Evolutionary conservation across 495 filamentous ascomycete species (phyloP).

Genomic region (Talaromyces borbonicus): DNA sequence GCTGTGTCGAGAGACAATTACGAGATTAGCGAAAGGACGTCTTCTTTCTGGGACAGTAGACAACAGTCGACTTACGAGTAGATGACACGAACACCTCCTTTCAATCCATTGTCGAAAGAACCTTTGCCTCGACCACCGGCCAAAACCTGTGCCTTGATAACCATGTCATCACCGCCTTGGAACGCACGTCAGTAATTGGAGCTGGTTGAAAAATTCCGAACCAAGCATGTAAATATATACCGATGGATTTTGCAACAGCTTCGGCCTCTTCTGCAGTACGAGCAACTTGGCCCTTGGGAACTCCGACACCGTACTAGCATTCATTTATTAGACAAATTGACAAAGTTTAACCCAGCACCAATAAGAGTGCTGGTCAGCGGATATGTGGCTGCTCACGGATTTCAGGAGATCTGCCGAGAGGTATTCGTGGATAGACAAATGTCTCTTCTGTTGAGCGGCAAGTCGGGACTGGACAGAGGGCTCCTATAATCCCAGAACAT

Average conservation of each 20-base stretch:
- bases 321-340: slow-evolving; percentile 5
- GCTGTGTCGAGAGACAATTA: slow-evolving; percentile 27
- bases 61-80: slow-evolving; percentile 80
- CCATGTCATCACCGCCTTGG: slow-evolving; percentile 82
- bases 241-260: slow-evolving; percentile 78
- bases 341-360: slow-evolving; percentile 6
- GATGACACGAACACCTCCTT: slow-evolving; percentile 96
- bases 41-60: too few species aligned
- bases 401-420: slow-evolving; percentile 82
- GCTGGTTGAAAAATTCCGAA: slow-evolving; percentile 8
- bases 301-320: slow-evolving; percentile 80
- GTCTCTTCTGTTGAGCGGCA: slow-evolving; percentile 64
- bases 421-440: slow-evolving; percentile 95
- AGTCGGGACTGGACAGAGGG: slow-evolving; percentile 38
- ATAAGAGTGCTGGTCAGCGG: not conserved
- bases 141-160: slow-evolving; percentile 98
- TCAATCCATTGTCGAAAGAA: slow-evolving; percentile 93
- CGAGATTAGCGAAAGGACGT: too few species aligned
- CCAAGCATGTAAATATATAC: slow-evolving; percentile 40
- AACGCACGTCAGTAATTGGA: slow-evolving; percentile 11
- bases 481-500: slow-evolving; percentile 34
- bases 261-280: slow-evolving; percentile 79
- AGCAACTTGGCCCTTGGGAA: slow-evolving; percentile 81
- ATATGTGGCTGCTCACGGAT: slow-evolving; percentile 44
- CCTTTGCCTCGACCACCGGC: slow-evolving; percentile 97